Base-by-base conservation (phyloP, 2,329 filamentous ascomycete species). In the Ophiostoma ips region DNA sequence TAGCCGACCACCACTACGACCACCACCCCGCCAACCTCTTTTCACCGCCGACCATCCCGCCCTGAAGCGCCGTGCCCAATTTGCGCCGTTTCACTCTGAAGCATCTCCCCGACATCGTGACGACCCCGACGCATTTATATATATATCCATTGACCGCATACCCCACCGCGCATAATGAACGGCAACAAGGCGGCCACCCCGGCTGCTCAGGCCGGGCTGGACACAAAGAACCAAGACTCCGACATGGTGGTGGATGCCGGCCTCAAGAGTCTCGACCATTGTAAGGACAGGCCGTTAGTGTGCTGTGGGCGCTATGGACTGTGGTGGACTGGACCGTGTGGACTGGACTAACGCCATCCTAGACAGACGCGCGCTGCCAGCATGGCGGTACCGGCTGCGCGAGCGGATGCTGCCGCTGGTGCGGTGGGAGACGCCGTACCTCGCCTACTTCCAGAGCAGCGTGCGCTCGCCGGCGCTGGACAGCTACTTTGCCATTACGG, bases 401-500 rank as follows among this genome's bases (percentile, higher is more conserved):
- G 83, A 94, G 64, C 72, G 71, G 58, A 72, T 90, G 52, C 81
- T 98, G 52, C 90, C 90, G 55, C 73, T 96, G 52, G 81, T 96
- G 50, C 82, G 92, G 63, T 89, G 83, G 83, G 92, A 98, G 70
- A 98, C 92, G 30, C 90, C 89, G 1, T 92, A 94, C 66, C 80
- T 98, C 16, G 90, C 90, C 51, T 83, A 78, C 69, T 70, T 95
- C 61, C 92, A 98, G 72, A 76, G 82, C 57, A 79, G 72, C 63
- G 67, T 90, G 63, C 84, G 90, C 60, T 83, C 86, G 18, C 87
- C 87, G 1, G 76, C 84, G 9, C 81, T 96, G 60, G 92, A 98
- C 67, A 87, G 87, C 55, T 98, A 95, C 71, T 98, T 98, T 67
- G 90, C 92, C 47, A 87, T 94, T 57, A 94, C 89, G 1, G 92